phyloP scores from a whole-genome alignment of 2,329 filamentous ascomycete genomes.

The Paraphaeosphaeria minitans region DNA sequence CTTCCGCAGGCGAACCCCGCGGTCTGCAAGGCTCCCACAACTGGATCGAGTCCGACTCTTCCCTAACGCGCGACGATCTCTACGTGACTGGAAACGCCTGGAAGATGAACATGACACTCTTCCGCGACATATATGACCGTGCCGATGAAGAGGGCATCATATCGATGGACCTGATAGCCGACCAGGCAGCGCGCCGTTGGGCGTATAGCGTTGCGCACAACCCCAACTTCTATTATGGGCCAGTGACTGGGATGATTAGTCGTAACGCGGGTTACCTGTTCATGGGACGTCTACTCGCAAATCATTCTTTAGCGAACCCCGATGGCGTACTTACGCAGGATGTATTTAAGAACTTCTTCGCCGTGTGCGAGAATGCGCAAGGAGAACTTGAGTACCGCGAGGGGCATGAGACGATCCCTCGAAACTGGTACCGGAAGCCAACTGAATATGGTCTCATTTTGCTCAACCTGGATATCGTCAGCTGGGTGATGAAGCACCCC shows the following conservation, averaged over 20 bases:
- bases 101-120: constrained; percentile 51
- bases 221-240: constrained; percentile 61
- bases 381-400: constrained; percentile 48
- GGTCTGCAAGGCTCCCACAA: constrained; percentile 54
- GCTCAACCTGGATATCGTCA: constrained; percentile 26
- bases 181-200: constrained; percentile 42
- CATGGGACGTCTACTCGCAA: constrained; percentile 38
- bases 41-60: constrained; percentile 50
- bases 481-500: constrained; percentile 22
- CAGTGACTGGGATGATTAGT: constrained; percentile 56
- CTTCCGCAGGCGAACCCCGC: constrained; percentile 40
- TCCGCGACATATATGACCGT: constrained; percentile 53
- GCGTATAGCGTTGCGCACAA: constrained; percentile 57
- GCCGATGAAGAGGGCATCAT: neutral
- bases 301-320: neutral
- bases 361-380: constrained; percentile 49
- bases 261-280: constrained; percentile 52
- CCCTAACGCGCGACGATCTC: constrained; percentile 51
- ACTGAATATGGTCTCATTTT: constrained; percentile 55
- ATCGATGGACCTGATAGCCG: neutral
- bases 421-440: constrained; percentile 57
- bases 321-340: constrained; percentile 19
- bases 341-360: constrained; percentile 55
- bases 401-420: constrained; percentile 59
- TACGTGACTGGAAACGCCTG: constrained; percentile 47